phyloP scores from a whole-genome alignment of 2,329 filamentous ascomycete species.

The Venturiaceae sp. region DNA sequence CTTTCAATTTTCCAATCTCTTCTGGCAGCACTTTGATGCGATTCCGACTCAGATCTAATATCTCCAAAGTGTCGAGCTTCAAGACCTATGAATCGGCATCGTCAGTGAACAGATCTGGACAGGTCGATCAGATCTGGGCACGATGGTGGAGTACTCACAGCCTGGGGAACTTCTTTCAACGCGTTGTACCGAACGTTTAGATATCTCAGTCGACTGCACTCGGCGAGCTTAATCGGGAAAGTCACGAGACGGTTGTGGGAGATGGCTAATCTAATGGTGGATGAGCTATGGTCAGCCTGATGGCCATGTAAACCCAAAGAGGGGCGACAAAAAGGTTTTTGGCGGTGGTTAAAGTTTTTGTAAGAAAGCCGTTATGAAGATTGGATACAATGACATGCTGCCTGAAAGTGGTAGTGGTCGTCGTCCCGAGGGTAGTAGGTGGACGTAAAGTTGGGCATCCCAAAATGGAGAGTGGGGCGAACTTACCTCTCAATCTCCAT shows the following conservation, averaged over 20 bases:
- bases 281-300: conserved; percentile 14
- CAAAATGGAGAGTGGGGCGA: background rate
- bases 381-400: background rate
- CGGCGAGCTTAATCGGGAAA: conserved; percentile 62
- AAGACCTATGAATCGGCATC: conserved; percentile 54
- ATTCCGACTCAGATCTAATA: conserved; percentile 85
- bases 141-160: conserved; percentile 36
- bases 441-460: background rate
- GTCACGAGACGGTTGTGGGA: conserved; percentile 68
- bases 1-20: conserved; percentile 70
- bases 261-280: conserved; percentile 53
- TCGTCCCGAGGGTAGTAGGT: background rate
- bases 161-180: conserved; percentile 56
- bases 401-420: background rate
- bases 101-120: conserved; percentile 13
- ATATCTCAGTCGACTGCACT: conserved; percentile 70
- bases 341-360: background rate
- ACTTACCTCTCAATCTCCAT: conserved; percentile 60
- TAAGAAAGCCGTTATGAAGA: background rate
- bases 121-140: background rate
- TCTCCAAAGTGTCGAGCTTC: conserved; percentile 77
- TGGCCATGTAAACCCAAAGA: conserved; percentile 4
- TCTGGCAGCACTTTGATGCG: conserved; percentile 68
- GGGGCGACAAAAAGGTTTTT: background rate
- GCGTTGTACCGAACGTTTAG: conserved; percentile 71